Base-by-base conservation (phyloP, 768 basidiomycete genomes). In the Kockovaella imperatae region DNA sequence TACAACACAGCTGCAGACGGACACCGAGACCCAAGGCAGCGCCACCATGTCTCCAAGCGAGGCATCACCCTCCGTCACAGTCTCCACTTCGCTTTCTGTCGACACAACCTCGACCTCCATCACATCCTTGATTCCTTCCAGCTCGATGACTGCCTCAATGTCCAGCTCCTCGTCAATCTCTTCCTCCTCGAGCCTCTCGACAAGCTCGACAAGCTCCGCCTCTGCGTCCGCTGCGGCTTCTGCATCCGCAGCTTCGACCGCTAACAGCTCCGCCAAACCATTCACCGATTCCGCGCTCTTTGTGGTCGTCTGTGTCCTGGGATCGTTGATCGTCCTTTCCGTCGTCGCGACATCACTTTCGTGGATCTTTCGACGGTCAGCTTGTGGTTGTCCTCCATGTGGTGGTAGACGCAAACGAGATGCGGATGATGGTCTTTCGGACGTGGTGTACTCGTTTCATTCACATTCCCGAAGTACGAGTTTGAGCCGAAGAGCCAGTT, bases 201-300 rank as follows among this genome's bases (percentile, higher is more conserved):
- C 48, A 25, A 17, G 29, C 23, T 3, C 43, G 34, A 8, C 21
- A 18, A 36, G 31, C n/a, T 32, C 31, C 10, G 15, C 26, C 15
- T 13, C 28, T 11, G 31, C 43, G 20, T 13, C 11, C 42, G 13
- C 24, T 43, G 13, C 18, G 7, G 31, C 35, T 36, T 17, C 32
- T 11, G 3, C 45, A 17, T 35, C 32, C 3, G 25, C 45, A 4
- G 20, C 10, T n/a, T 10, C 31, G 10, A n/a, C n/a, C 10, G 40
- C 48, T 28, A 41, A 5, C 8, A 30, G 8, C 14, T 10, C 15
- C 23, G 18, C n/a, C 24, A 34, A 26, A 35, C 54, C 49, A 45
- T 59, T 59, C 47, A 52, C 55, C 32, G 53, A 50, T 28, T 52
- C 54, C 4, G 42, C 49, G 1, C 43, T 46, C 3, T 59, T 59